Evolutionary conservation across 2,329 filamentous ascomycete species (phyloP), one percentile per base, ranked within the genome.

Genomic region (Kalaharituber pfeilii): DNA sequence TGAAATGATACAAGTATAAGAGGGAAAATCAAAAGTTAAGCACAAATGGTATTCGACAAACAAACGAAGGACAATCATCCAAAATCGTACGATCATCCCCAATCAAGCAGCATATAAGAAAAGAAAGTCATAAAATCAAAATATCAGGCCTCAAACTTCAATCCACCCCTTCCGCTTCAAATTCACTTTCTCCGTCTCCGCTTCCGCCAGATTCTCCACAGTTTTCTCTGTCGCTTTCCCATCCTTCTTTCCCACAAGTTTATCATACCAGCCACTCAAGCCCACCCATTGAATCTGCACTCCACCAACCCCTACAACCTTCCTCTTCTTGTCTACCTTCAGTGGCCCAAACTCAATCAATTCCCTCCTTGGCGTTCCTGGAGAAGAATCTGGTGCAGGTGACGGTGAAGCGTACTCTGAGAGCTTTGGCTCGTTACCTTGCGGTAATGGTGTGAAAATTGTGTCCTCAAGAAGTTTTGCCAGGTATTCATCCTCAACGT

Each of bases 281-380:
- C 47, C 47, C 3, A 50, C 47, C 24, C 24, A 50, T n/a, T 50
- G n/a, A 28, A 50, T 30, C 7, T 50, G 27, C 27, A 50, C 26
- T 13, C 25, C 47, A 13, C 27, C 27, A 5, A 30, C 15, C n/a
- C 47, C 47, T 5, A 47, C 42, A 15, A 25, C 13, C 15, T 47
- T 50, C 47, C 47, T 27, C 26, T 50, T 30, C 47, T 50, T 50
- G n/a, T 28, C 47, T 5, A 30, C 24, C 47, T 15, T 30, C 24
- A 28, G 25, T 5, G 47, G 25, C 2, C 27, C 47, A 50, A 11
- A 30, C 25, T 18, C 47, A 9, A 13, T 39, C 33, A 13, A 39
- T 18, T 39, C 33, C 33, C 13, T 18, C 44, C 24, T 49, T 22
- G 44, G 24, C 24, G 13, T 47, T 18, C 22, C 24, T 4, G 44